Percentiles rank a stretch among this genome's conserved stretches.
These are phyloP conservation scores for Ceratobasidium sp. DNA, from an alignment of 1,284 basidiomycete species.

Conservation along the genomic window DNA sequence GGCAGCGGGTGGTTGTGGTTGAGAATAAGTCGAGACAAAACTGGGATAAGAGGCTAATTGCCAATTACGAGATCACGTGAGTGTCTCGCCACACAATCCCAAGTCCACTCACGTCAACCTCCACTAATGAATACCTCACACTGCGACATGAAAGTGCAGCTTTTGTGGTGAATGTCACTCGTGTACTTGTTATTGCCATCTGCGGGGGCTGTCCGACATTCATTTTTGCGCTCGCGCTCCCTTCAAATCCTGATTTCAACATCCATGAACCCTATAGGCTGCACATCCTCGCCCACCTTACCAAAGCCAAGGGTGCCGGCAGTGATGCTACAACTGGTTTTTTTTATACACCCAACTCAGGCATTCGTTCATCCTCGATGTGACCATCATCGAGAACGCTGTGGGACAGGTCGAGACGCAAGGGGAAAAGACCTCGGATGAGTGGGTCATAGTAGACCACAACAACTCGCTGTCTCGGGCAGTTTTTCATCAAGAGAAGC, in stretches of 20 bases:
- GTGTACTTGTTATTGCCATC: no score
- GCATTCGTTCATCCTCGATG: slow-evolving; percentile 4
- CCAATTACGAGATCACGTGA: no score
- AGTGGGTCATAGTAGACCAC: slow-evolving; percentile 11
- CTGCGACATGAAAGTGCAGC: no score
- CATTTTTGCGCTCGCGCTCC: slow-evolving; percentile 1
- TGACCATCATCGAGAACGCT: background rate
- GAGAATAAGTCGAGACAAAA: no score
- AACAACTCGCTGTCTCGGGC: background rate
- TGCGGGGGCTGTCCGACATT: no score
- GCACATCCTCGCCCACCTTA: slow-evolving; percentile 13
- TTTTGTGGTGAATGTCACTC: no score
- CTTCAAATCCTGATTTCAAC: background rate
- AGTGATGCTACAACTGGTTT: background rate
- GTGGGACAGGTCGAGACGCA: slow-evolving; percentile 2
- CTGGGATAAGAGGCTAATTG: no score
- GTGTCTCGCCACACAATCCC: no score
- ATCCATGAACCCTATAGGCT: background rate
- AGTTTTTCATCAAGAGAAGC: background rate
- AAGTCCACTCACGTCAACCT: no score
- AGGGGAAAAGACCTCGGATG: background rate
- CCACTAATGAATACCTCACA: no score
- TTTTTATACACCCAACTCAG: background rate
- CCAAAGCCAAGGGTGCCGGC: slow-evolving; percentile 9
- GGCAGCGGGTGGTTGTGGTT: no score